Evolutionary conservation across 495 filamentous ascomycete genomes (phyloP).

Genomic region (Hypoxylon fragiforme): DNA sequence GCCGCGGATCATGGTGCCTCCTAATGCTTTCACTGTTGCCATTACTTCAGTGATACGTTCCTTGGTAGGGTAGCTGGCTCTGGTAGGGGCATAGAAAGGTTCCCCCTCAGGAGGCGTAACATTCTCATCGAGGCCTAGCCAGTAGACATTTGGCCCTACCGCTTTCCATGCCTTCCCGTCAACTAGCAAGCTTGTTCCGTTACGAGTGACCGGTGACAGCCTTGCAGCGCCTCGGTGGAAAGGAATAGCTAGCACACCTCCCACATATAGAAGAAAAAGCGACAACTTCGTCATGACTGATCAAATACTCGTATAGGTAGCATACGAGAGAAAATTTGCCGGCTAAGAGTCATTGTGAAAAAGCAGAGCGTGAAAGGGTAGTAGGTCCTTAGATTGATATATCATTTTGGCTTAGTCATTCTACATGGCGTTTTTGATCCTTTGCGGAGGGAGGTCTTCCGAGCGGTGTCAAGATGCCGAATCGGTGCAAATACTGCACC

Average conservation of each 20-base stretch:
- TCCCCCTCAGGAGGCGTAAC: conserved; percentile 52
- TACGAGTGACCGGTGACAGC: conserved; percentile 41
- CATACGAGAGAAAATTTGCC: too few species aligned
- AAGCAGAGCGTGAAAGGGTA: neutral
- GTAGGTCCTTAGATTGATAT: too few species aligned
- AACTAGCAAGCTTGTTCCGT: conserved; percentile 47
- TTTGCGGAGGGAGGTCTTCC: conserved; percentile 30
- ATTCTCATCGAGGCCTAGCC: conserved; percentile 62
- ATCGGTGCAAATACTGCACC: conserved; percentile 8
- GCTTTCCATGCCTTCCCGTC: conserved; percentile 52
- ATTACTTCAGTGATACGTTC: conserved; percentile 58
- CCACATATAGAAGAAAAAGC: conserved; percentile 11
- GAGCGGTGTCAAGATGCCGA: conserved; percentile 13
- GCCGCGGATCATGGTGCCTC: conserved; percentile 55
- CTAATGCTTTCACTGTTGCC: conserved; percentile 54
- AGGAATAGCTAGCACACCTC: conserved; percentile 10
- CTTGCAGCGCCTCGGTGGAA: conserved; percentile 12
- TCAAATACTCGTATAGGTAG: too few species aligned
- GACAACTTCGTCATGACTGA: conserved; percentile 15
- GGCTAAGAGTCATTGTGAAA: neutral
- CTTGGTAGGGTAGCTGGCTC: conserved; percentile 57
- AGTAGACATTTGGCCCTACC: conserved; percentile 59
- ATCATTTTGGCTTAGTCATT: too few species aligned
- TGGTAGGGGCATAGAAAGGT: conserved; percentile 53
- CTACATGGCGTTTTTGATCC: conserved; percentile 31